Evolutionary conservation across 768 basidiomycete species (phyloP).

Genomic region (Boletus sp.): DNA sequence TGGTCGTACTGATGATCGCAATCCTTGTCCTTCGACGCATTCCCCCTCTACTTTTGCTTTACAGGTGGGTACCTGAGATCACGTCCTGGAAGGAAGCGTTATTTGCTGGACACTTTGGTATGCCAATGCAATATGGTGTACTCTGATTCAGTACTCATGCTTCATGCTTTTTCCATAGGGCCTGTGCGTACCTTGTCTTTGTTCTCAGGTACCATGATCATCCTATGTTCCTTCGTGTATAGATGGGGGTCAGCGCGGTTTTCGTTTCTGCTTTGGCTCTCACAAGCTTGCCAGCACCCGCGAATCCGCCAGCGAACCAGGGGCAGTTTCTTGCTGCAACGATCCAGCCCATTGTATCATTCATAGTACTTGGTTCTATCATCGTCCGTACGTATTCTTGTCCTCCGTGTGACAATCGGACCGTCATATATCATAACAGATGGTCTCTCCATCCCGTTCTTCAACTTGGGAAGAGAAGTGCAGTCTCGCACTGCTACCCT

Average conservation of each 20-base stretch:
- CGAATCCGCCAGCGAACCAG: constrained; percentile 59
- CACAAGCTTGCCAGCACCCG: constrained; percentile 54
- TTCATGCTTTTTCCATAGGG: constrained; percentile 33
- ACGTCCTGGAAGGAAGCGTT: constrained; percentile 79
- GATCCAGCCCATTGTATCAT: constrained; percentile 82
- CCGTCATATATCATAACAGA: constrained; percentile 36
- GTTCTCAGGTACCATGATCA: background rate
- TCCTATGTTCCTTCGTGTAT: constrained; percentile 1
- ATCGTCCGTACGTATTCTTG: constrained; percentile 59
- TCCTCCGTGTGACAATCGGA: background rate
- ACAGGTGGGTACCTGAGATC: constrained; percentile 87
- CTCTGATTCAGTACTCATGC: background rate
- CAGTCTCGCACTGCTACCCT: constrained; percentile 47
- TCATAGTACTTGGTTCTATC: constrained; percentile 85
- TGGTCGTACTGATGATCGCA: constrained; percentile 61
- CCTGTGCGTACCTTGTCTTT: constrained; percentile 41
- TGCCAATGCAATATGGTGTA: constrained; percentile 7
- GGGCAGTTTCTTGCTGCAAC: constrained; percentile 68
- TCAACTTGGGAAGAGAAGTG: constrained; percentile 48
- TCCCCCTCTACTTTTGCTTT: constrained; percentile 72
- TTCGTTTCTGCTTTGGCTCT: constrained; percentile 81
- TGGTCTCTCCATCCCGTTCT: constrained; percentile 68
- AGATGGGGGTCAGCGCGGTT: constrained; percentile 92
- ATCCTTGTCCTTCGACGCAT: constrained; percentile 78
- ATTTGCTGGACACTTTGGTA: constrained; percentile 90